Percentiles rank a stretch among this genome's conserved stretches.
Conservation (phyloP, 2,329 filamentous ascomycete genomes). For the Ceratocystiopsis minuta region DNA sequence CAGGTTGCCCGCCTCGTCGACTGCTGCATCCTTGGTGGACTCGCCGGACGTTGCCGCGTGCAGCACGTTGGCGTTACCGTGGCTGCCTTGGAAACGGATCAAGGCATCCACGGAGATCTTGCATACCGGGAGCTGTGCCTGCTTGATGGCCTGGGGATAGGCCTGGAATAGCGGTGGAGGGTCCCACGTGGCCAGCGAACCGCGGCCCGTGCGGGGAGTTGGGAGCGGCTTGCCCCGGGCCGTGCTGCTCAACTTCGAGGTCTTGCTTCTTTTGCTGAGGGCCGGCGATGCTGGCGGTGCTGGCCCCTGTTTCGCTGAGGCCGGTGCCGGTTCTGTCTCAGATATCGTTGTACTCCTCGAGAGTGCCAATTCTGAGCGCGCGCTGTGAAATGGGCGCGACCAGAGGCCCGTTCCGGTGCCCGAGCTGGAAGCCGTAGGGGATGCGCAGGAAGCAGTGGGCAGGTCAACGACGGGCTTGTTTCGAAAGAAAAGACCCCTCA, state of each 20-base stretch:
- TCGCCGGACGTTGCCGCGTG: background rate
- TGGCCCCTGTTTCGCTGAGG: background rate
- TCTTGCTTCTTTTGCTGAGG: background rate
- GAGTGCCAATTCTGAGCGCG: constrained; percentile 19
- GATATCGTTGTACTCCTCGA: constrained; percentile 5
- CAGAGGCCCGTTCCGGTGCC: no score
- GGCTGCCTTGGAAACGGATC: constrained; percentile 36
- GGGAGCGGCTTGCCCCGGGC: no score
- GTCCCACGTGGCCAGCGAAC: constrained; percentile 33
- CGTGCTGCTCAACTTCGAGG: no score
- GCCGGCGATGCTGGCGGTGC: background rate
- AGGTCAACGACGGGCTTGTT: constrained; percentile 10
- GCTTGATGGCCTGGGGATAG: constrained; percentile 66
- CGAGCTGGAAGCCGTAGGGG: constrained; percentile 17
- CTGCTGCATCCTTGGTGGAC: constrained; percentile 9
- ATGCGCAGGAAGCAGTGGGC: constrained; percentile 10
- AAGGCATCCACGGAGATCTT: constrained; percentile 51
- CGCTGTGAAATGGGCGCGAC: constrained; percentile 9
- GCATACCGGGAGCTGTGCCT: constrained; percentile 51
- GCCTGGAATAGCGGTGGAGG: constrained; percentile 71
- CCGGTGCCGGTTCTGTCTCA: background rate
- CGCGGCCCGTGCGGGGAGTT: constrained; percentile 8
- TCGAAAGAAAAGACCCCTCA: constrained; percentile 28
- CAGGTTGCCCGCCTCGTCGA: constrained; percentile 2
- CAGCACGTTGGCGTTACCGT: background rate